A percentile compares a stretch with the other conserved stretches of the same genome.
Conservation (phyloP, 176 grass and related monocot genomes). For the Avena eriantha region DNA sequence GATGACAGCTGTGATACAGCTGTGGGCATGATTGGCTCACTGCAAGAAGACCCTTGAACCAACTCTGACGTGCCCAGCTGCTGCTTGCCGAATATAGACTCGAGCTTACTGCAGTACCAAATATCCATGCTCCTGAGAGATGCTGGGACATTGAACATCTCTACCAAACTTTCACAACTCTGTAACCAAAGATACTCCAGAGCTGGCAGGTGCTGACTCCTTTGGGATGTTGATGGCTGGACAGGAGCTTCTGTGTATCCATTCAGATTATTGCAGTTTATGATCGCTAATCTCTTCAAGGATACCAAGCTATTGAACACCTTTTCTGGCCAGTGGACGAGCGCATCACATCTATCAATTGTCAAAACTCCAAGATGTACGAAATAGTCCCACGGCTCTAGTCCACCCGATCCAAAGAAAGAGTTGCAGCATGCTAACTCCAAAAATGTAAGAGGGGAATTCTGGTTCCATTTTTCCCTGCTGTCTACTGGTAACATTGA, state of each 20-base stretch:
- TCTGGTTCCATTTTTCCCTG: not conserved
- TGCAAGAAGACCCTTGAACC: not conserved
- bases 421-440: fast-evolving
- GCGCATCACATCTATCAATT: fast-evolving
- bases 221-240: no score
- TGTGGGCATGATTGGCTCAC: no score
- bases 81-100: no score
- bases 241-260: not conserved
- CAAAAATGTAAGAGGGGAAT: not conserved
- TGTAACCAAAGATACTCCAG: no score
- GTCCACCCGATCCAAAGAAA: not conserved
- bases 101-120: no score
- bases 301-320: not conserved
- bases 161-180: no score
- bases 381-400: not conserved
- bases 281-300: not conserved
- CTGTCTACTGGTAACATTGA: not conserved
- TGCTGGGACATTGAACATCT: no score
- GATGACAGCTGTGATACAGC: no score
- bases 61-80: not conserved
- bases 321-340: conserved; percentile 5
- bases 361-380: not conserved
- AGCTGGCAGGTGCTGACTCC: not conserved
- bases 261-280: fast-evolving
- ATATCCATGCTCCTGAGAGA: no score